These are phyloP conservation scores for Ogataea neopini DNA, from an alignment of 805 yeast genomes.

Conservation along the genomic window DNA sequence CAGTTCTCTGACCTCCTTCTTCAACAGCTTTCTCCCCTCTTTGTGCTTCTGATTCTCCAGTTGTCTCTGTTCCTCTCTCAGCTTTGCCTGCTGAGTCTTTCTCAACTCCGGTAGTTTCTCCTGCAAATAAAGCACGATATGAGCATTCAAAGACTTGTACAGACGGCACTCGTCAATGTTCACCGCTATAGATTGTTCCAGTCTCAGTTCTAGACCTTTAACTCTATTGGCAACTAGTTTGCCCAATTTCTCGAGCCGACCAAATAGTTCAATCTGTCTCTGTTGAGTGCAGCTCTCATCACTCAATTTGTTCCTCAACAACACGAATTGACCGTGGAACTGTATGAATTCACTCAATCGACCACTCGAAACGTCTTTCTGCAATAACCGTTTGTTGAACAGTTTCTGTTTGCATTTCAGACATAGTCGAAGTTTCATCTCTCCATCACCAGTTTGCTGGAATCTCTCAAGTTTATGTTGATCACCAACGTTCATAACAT, in stretches of 20 bases:
- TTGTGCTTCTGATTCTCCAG: conserved; percentile 2
- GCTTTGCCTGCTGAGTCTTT: conserved; percentile 46
- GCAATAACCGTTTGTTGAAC: conserved; percentile 54
- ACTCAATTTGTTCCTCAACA: conserved; percentile 25
- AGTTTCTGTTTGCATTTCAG: conserved; percentile 63
- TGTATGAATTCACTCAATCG: conserved; percentile 37
- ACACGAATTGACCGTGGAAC: conserved; percentile 35
- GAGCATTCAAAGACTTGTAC: conserved; percentile 55
- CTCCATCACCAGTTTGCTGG: conserved; percentile 20
- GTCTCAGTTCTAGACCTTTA: conserved; percentile 13
- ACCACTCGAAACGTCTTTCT: conserved; percentile 39
- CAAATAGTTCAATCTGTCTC: conserved; percentile 49
- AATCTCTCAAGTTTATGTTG: conserved; percentile 2
- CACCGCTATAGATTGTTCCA: conserved; percentile 9
- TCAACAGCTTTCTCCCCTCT: conserved; percentile 39
- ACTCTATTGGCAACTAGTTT: conserved; percentile 41
- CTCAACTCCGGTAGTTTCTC: conserved; percentile 65
- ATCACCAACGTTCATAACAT: conserved; percentile 34
- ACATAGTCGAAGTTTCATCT: conserved; percentile 59
- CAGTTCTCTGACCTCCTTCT: conserved; percentile 54
- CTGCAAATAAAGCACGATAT: conserved; percentile 63
- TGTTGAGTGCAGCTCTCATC: conserved; percentile 39
- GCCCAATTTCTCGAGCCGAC: conserved; percentile 50
- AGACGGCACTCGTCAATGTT: conserved; percentile 44
- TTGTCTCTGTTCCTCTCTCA: conserved; percentile 16